Evolutionary conservation across 2,329 filamentous ascomycete species (phyloP), one percentile per base, ranked within the genome.

Genomic region (Intubia oerlemansii): DNA sequence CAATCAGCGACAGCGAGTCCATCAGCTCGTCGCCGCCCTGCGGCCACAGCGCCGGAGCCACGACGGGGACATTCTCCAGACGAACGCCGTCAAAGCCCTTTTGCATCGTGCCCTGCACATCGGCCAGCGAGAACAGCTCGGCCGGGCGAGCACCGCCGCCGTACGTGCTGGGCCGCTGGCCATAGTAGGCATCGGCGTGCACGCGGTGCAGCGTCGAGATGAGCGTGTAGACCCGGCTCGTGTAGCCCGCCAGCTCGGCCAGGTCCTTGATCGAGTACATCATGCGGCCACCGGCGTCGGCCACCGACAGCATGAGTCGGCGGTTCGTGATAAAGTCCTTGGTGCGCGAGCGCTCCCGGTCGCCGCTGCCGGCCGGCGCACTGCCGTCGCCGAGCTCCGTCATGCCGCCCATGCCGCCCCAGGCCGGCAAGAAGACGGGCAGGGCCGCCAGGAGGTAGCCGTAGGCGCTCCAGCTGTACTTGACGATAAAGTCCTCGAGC

Each of bases 181-280:
- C 21, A 36, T 76, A 71, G 51, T 98, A 98, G 2, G 84, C 78
- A 43, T 82, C 67, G 28, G 88, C 82, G 43, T 98, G 84, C 2
- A 90, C 84, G 18, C 88, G 72, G 45, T 98, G 88, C 16, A 98
- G 64, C 0, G 88, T 92, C 25, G 82, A 85, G 44, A 98, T 90
- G 23, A 98, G 62, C 9, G 82, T 90, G 54, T 93, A 98, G 10
- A 98, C 84, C 25, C 88, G 72, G 33, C 81, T 92, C 1, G 88
- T 98, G 53, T 95, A 90, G 14, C 88, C 88, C 5, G 88, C 88
- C 19, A 98, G 60, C 47, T 98, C 88, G 2, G 84, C 84, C 20
- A 98, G 66, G 44, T 98, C 90, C 52, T 98, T 98, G 58, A 98
- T 91, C 36, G 79, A 88, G 57, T 98, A 98, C 88, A 98, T 98